A percentile compares a stretch with the other conserved stretches of the same genome.
Conservation (phyloP, 2,329 filamentous ascomycete species). For the Colletotrichum zoysiae region DNA sequence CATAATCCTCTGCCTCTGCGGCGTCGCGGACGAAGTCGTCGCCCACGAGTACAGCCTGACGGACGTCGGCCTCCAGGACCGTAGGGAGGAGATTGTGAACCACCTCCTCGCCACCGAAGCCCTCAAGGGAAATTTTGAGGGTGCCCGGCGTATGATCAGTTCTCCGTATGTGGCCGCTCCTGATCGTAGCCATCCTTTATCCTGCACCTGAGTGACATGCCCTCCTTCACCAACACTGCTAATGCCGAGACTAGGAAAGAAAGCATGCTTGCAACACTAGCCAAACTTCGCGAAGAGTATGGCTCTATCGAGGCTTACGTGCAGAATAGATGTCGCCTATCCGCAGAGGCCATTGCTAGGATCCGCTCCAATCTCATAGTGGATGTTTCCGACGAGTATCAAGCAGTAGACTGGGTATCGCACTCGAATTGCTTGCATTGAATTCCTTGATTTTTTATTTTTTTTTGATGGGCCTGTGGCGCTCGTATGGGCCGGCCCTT, state of each 20-base stretch:
- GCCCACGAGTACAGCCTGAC: slow-evolving; percentile 78
- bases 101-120: slow-evolving; percentile 64
- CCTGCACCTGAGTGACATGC: neutral
- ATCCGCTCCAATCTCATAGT: slow-evolving; percentile 64
- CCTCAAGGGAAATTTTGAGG: slow-evolving; percentile 59
- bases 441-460: neutral
- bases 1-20: slow-evolving; percentile 73
- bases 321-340: slow-evolving; percentile 68
- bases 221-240: neutral
- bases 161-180: slow-evolving; percentile 52
- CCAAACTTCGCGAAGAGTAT: slow-evolving; percentile 69
- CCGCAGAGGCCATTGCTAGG: slow-evolving; percentile 64
- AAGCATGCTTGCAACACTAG: slow-evolving; percentile 62
- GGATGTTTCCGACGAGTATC: slow-evolving; percentile 41
- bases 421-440: slow-evolving; percentile 23
- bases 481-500: neutral
- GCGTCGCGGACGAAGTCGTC: slow-evolving; percentile 69
- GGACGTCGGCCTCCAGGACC: slow-evolving; percentile 68
- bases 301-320: slow-evolving; percentile 76
- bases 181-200: neutral
- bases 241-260: slow-evolving; percentile 53
- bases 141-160: slow-evolving; percentile 60
- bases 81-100: slow-evolving; percentile 64
- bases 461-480: slow-evolving; percentile 8
- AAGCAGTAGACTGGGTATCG: slow-evolving; percentile 35